phyloP scores from a whole-genome alignment of 345 rosid species.

The Heritiera fomes region DNA sequence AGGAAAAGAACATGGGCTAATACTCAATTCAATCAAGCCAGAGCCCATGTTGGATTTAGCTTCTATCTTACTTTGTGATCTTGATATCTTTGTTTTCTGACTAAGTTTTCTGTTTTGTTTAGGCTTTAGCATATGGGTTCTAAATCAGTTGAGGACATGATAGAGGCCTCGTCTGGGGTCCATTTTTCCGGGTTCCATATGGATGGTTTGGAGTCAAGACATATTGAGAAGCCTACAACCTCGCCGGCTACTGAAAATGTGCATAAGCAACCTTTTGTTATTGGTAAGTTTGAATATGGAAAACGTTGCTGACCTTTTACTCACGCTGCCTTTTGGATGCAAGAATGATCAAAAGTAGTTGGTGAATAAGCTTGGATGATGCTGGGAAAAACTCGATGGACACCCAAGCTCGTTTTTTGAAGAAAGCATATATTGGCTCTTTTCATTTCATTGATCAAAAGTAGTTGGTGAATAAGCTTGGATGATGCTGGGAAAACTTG shows the following conservation, averaged over 20 bases:
- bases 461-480: not conserved
- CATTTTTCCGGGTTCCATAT: slow-evolving; percentile 92
- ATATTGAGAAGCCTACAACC: slow-evolving; percentile 43
- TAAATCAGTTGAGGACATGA: slow-evolving; percentile 78
- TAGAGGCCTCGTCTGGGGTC: slow-evolving; percentile 77
- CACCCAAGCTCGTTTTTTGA: too few species aligned
- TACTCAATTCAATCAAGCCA: not conserved
- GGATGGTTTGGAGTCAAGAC: slow-evolving; percentile 54
- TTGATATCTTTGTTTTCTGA: not conserved
- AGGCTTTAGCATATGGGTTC: slow-evolving; percentile 50
- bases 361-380: not conserved
- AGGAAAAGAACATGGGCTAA: not conserved
- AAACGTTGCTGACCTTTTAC: not conserved
- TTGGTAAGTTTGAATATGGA: slow-evolving; percentile 50
- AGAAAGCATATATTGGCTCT: not conserved
- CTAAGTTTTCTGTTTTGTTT: slow-evolving; percentile 14
- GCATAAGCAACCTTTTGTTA: slow-evolving; percentile 85
- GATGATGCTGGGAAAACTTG: too few species aligned
- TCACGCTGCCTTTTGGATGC: not conserved
- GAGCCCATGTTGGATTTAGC: not conserved
- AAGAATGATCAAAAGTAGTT: not conserved
- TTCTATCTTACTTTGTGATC: slow-evolving; percentile 5
- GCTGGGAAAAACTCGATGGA: too few species aligned
- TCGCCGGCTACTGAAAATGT: slow-evolving; percentile 51
- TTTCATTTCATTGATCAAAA: not conserved